phyloP scores from a whole-genome alignment of 1,284 basidiomycete genomes.

The Pyrrhoderma noxium region DNA sequence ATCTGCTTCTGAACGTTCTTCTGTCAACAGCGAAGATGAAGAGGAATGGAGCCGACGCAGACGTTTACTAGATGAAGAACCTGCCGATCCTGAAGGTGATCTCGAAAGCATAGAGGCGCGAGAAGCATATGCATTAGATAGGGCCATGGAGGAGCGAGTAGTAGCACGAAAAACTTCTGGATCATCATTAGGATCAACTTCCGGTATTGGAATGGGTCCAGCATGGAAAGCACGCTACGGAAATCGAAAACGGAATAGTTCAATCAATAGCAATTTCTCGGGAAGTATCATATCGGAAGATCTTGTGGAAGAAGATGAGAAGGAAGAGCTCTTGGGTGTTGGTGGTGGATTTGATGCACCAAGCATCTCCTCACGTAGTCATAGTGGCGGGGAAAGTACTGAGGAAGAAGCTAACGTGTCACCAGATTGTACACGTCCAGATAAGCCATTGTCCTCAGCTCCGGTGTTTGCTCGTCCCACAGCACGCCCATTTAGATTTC shows the following conservation, averaged over 20 bases:
- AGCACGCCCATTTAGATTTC: constrained; percentile 22
- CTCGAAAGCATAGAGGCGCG: constrained; percentile 52
- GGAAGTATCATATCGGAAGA: constrained; percentile 70
- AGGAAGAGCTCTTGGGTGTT: constrained; percentile 59
- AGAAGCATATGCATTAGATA: constrained; percentile 70
- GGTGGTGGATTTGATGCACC: constrained; percentile 54
- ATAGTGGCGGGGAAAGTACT: constrained; percentile 29
- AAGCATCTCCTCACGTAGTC: constrained; percentile 31
- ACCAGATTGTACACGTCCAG: constrained; percentile 27
- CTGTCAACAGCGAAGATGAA: constrained; percentile 55
- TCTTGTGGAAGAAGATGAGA: constrained; percentile 74
- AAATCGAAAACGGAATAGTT: constrained; percentile 60
- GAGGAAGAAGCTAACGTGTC: constrained; percentile 31
- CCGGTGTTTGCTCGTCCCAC: constrained; percentile 22
- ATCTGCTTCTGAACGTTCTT: constrained; percentile 44
- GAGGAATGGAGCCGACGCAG: constrained; percentile 80
- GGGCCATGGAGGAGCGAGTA: constrained; percentile 75
- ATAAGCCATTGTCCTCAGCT: not conserved
- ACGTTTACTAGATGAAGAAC: constrained; percentile 51
- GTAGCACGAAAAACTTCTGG: constrained; percentile 62
- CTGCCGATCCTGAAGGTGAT: constrained; percentile 39
- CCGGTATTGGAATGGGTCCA: constrained; percentile 58
- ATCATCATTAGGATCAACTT: constrained; percentile 55
- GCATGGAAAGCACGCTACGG: constrained; percentile 58
- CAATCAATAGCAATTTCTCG: constrained; percentile 55